Conservation (phyloP, 2,329 filamentous ascomycete genomes). For the Byssochlamys sp. region DNA sequence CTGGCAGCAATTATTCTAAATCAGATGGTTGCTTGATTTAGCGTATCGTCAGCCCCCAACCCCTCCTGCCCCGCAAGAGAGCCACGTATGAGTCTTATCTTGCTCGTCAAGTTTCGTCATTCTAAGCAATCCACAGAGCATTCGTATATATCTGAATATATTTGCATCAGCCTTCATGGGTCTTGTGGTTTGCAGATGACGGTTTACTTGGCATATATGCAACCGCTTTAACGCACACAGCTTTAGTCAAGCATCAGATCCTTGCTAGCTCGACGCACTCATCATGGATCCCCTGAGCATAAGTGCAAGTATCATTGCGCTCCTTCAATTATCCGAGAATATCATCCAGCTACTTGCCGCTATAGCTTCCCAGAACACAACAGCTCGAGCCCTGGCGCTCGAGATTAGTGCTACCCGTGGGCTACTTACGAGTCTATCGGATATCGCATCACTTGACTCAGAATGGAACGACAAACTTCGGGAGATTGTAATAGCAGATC, state of each 20-base stretch:
- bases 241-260: not conserved
- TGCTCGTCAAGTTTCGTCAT: no score
- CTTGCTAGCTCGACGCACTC: not conserved
- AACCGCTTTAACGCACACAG: not conserved
- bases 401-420: not conserved
- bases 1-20: not conserved
- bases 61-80: not conserved
- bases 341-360: not conserved
- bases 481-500: not conserved
- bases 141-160: no score
- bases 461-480: not conserved
- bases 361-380: not conserved
- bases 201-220: not conserved
- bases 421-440: not conserved
- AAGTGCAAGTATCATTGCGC: not conserved
- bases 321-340: not conserved
- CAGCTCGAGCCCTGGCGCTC: not conserved
- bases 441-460: not conserved
- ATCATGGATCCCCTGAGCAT: not conserved
- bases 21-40: not conserved
- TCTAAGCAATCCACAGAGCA: no score
- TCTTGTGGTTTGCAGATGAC: not conserved
- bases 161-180: no score
- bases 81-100: not conserved
- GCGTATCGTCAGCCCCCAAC: not conserved